A percentile compares a stretch with the other conserved stretches of the same genome.
These are phyloP conservation scores for Malassezia caprae DNA, from an alignment of 1,284 basidiomycete species.

Conservation along the genomic window DNA sequence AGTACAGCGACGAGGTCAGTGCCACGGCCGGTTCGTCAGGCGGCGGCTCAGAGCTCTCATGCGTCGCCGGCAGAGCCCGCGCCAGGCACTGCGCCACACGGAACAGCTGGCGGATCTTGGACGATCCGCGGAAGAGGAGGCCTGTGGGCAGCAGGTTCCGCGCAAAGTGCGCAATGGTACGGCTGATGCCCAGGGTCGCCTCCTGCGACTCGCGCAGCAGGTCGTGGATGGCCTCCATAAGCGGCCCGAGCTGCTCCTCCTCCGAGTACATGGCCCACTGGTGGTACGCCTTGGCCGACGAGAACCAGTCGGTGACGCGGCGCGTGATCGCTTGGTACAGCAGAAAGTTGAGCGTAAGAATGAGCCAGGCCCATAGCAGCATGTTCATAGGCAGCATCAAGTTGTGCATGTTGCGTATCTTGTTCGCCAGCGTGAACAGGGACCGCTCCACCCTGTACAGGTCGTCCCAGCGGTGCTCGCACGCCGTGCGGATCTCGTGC, in stretches of 20 bases:
- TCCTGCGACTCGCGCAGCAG: slow-evolving; percentile 6
- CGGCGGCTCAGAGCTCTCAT: not conserved
- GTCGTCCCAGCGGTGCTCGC: slow-evolving; percentile 6
- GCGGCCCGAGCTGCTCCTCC: not conserved
- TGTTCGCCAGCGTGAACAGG: not conserved
- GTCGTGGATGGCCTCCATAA: not conserved
- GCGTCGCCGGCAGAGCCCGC: slow-evolving; percentile 2
- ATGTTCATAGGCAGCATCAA: slow-evolving; percentile 1
- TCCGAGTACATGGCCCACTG: not conserved
- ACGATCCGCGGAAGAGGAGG: slow-evolving; percentile 2
- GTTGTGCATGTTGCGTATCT: not conserved
- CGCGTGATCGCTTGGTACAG: slow-evolving; percentile 2
- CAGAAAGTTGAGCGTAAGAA: slow-evolving; percentile 4
- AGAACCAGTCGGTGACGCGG: slow-evolving; percentile 11
- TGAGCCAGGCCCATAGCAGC: slow-evolving; percentile 3
- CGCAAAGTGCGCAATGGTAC: slow-evolving; percentile 3
- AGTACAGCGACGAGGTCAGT: not conserved
- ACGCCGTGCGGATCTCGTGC: not conserved
- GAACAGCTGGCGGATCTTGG: slow-evolving; percentile 15
- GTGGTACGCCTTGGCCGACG: not conserved
- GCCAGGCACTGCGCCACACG: slow-evolving; percentile 21
- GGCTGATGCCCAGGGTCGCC: slow-evolving; percentile 1
- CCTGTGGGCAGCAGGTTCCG: slow-evolving; percentile 1
- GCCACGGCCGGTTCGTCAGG: not conserved
- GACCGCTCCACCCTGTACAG: not conserved